These are phyloP conservation scores for Penicillium parvum DNA, from an alignment of 495 filamentous ascomycete genomes.

Conservation along the genomic window DNA sequence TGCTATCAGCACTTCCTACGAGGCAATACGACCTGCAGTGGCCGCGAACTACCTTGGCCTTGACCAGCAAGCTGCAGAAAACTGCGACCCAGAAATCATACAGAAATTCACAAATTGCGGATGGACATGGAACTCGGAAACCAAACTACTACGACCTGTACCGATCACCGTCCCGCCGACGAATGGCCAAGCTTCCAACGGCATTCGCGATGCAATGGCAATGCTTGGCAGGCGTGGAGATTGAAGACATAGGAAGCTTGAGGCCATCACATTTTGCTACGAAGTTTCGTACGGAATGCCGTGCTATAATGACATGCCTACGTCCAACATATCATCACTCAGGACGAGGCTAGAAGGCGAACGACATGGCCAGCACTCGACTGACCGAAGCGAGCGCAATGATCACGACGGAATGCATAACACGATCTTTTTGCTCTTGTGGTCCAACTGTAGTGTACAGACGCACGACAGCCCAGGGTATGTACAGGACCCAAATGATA, in stretches of 20 bases:
- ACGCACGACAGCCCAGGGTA: constrained; percentile 46
- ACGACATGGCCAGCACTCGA: constrained; percentile 3
- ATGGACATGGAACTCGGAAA: constrained; percentile 44
- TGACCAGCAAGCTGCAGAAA: constrained; percentile 26
- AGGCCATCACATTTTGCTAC: too few relatives aligned
- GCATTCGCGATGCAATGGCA: constrained; percentile 32
- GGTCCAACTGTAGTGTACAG: constrained; percentile 45
- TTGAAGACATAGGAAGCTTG: constrained; percentile 9
- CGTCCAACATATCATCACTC: neutral
- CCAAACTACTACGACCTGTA: constrained; percentile 37
- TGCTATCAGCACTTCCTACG: constrained; percentile 46
- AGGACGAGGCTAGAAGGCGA: constrained; percentile 3
- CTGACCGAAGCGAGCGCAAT: constrained; percentile 5
- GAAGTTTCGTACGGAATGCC: too few relatives aligned
- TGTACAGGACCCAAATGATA: constrained; percentile 46
- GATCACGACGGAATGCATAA: constrained; percentile 35
- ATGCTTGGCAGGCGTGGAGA: constrained; percentile 28
- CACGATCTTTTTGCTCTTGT: constrained; percentile 45
- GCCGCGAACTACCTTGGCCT: constrained; percentile 47
- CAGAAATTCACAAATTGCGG: constrained; percentile 39
- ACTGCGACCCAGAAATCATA: constrained; percentile 30
- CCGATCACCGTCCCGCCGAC: constrained; percentile 26
- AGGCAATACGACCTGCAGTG: constrained; percentile 41
- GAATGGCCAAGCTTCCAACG: constrained; percentile 20
- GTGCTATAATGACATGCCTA: constrained; percentile 8